Evolutionary conservation across 1,284 basidiomycete species (phyloP).

Genomic region (Cutaneotrichosporon cavernicola): DNA sequence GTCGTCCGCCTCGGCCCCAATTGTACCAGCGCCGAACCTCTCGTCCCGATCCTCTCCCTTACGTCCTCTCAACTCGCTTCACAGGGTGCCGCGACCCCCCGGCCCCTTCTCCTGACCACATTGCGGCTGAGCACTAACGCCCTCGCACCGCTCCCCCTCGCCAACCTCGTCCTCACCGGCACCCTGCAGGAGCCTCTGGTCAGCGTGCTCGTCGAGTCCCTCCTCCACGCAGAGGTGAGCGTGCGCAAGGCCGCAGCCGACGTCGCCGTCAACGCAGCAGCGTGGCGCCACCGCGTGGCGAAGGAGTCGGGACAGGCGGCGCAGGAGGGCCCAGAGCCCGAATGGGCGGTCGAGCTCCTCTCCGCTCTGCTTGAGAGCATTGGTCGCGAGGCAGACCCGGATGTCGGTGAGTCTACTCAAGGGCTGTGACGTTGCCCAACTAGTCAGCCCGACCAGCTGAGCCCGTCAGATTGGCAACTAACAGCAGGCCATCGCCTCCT

Average conservation of each 20-base stretch:
- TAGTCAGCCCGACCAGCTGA: not conserved
- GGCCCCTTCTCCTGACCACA: constrained; percentile 63
- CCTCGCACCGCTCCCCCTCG: constrained; percentile 61
- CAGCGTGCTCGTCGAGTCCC: constrained; percentile 62
- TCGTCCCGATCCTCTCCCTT: constrained; percentile 56
- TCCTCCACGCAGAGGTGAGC: constrained; percentile 66
- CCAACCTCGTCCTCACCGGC: constrained; percentile 59
- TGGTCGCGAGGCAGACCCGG: constrained; percentile 68
- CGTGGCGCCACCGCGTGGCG: constrained; percentile 61
- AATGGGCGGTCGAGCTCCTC: constrained; percentile 79
- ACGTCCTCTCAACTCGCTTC: constrained; percentile 27
- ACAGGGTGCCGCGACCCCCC: constrained; percentile 35
- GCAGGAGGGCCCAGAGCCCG: constrained; percentile 60
- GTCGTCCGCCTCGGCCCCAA: constrained; percentile 52
- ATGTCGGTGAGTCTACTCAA: constrained; percentile 64
- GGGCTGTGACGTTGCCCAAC: not conserved
- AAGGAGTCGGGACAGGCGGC: constrained; percentile 39
- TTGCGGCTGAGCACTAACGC: constrained; percentile 73
- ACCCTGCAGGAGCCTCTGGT: constrained; percentile 52
- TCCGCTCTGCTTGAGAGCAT: constrained; percentile 75
- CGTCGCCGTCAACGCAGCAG: constrained; percentile 71
- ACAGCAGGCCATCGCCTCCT: constrained; percentile 70
- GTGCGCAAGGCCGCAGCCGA: constrained; percentile 78
- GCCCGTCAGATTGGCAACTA: not conserved
- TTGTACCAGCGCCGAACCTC: constrained; percentile 62